These are phyloP conservation scores for Chytriomyces confervae DNA, from an alignment of 192 early-diverging fungal genomes.

Conservation along the genomic window DNA sequence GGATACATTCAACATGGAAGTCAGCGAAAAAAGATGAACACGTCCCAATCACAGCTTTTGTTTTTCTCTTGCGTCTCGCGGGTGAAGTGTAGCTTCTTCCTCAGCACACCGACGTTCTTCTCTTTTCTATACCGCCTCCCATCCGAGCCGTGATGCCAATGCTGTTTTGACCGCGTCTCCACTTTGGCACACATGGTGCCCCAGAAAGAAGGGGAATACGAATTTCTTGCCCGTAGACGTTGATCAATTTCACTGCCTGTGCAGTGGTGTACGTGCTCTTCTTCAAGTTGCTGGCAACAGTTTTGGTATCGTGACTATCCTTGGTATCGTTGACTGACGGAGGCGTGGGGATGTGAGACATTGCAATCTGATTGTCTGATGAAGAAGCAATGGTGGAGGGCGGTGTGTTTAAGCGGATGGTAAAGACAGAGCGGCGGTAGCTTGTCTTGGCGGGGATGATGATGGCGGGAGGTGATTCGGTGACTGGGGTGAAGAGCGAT, in stretches of 20 bases:
- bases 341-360: no score
- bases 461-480: background rate
- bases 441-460: background rate
- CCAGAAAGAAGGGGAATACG: background rate
- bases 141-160: no score
- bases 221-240: background rate
- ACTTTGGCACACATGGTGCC: background rate
- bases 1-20: no score
- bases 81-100: no score
- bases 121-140: no score
- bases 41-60: no score
- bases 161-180: background rate
- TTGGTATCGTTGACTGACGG: no score
- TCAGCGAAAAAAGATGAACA: no score
- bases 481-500: background rate
- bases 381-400: background rate
- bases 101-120: no score
- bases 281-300: background rate
- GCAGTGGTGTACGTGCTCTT: background rate
- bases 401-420: background rate
- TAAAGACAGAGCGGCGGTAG: background rate
- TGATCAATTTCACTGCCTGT: slow-evolving; percentile 2
- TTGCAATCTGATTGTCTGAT: no score
- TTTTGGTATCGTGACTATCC: background rate
- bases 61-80: no score